Evolutionary conservation across 2,329 filamentous ascomycete species (phyloP), one percentile per base, ranked within the genome.

Genomic region (Fusarium zealandicum): DNA sequence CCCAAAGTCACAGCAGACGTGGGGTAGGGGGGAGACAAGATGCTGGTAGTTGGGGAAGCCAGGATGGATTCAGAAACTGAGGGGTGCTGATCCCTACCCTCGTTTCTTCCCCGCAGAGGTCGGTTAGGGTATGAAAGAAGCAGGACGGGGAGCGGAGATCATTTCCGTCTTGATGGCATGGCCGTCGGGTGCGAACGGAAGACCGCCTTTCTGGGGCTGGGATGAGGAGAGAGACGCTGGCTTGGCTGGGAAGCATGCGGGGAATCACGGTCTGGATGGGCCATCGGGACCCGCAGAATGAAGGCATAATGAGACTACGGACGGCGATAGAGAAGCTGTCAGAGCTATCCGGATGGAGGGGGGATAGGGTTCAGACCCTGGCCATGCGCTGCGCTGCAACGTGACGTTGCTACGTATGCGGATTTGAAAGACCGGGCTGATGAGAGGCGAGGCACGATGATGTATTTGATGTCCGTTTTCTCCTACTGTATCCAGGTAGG

Each of bases 21-120:
- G 64, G 64, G 47, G 64, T 25, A 8, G 22, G 22, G 22, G 6
- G 20, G 20, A 20, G 20, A 49, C n/a, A 39, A 10, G 36, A 17
- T 32, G 33, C 38, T 43, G 42, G 36, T 44, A 63, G 59, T 65
- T 66, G 61, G 64, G 59, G 64, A 57, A 66, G 38, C 57, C 32
- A 22, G 57, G 45, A 41, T 42, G 13, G 44, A 22, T 25, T 18
- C 17, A 10, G 31, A 32, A 35, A 4, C 12, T 57, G 58, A 59
- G 62, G 39, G 38, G 53, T 31, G 31, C 4, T 33, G 25, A 18
- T 16, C 38, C 32, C 30, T 17, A 17, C 5, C 43, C 18, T 17
- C 28, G 18, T 38, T 25, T 37, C 38, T 40, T 47, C 45, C 57
- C 51, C 60, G 59, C 50, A 47, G 14, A 38, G 1, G 22, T 25